These are phyloP conservation scores for Sutorius eximius DNA, from an alignment of 1,284 basidiomycete species.

Conservation along the genomic window DNA sequence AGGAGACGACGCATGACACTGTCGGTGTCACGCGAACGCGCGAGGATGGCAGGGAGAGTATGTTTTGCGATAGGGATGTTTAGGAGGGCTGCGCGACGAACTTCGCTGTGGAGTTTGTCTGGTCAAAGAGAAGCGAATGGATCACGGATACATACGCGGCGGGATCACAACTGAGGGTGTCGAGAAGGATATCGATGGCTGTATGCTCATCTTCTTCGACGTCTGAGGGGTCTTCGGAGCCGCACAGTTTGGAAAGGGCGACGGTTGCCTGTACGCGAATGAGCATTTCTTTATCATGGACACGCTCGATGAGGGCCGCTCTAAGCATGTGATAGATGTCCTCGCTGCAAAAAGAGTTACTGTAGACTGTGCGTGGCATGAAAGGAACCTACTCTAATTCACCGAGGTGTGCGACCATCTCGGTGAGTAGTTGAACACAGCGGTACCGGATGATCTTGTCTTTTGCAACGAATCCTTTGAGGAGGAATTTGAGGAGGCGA, in stretches of 20 bases:
- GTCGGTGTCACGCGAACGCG: constrained; percentile 86
- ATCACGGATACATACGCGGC: constrained; percentile 62
- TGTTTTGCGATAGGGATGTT: constrained; percentile 67
- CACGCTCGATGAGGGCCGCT: constrained; percentile 70
- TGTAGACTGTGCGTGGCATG: no score
- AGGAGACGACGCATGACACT: constrained; percentile 79
- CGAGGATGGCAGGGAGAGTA: constrained; percentile 71
- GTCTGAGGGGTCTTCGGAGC: constrained; percentile 73
- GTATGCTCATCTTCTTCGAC: constrained; percentile 65
- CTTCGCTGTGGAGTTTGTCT: constrained; percentile 60
- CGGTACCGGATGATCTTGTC: constrained; percentile 88
- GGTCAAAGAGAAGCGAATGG: not conserved
- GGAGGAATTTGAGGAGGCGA: constrained; percentile 74
- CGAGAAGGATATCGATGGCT: constrained; percentile 68
- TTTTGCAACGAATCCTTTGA: constrained; percentile 85
- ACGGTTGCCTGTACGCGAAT: constrained; percentile 86
- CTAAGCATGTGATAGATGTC: constrained; percentile 76
- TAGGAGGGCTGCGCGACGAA: constrained; percentile 84
- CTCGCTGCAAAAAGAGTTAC: constrained; percentile 54
- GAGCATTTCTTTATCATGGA: constrained; percentile 82
- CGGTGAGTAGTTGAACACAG: constrained; percentile 75
- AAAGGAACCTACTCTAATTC: constrained; percentile 72
- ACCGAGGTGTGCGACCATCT: constrained; percentile 78
- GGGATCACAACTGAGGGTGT: constrained; percentile 74
- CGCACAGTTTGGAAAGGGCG: constrained; percentile 82